Evolutionary conservation across 2,329 filamentous ascomycete genomes (phyloP).

Genomic region (Fusarium sp.): DNA sequence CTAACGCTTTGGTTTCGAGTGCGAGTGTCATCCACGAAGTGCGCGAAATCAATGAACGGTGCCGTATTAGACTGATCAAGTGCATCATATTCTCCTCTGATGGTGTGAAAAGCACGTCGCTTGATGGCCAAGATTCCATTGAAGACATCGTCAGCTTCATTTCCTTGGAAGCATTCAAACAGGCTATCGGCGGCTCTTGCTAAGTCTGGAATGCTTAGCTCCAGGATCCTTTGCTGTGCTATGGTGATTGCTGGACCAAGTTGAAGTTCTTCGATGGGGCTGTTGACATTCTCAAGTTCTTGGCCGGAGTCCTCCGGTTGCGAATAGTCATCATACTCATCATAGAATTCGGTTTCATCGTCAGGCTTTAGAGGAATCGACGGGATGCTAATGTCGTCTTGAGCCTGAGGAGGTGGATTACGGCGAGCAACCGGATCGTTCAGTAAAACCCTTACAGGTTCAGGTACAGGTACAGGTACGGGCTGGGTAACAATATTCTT

Average conservation of each 20-base stretch:
- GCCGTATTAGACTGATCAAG: constrained; percentile 7
- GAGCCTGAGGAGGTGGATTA: constrained; percentile 31
- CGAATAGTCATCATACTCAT: constrained; percentile 1
- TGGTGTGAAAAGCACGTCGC: constrained; percentile 38
- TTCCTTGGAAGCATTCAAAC: constrained; percentile 36
- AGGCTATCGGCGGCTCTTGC: constrained; percentile 41
- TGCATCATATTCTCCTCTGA: constrained; percentile 40
- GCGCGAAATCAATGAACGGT: constrained; percentile 44
- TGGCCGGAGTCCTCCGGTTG: constrained; percentile 12
- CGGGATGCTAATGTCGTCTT: constrained; percentile 31
- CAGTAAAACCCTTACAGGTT: constrained; percentile 2
- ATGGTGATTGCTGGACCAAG: constrained; percentile 12
- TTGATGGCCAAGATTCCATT: constrained; percentile 39
- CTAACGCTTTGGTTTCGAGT: constrained; percentile 1
- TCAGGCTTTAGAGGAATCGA: constrained; percentile 27
- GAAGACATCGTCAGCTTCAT: constrained; percentile 33
- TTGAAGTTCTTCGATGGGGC: background rate
- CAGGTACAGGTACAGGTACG: background rate
- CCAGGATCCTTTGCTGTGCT: constrained; percentile 36
- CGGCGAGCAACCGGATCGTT: constrained; percentile 32
- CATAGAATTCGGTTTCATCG: constrained; percentile 36
- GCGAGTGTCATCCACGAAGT: background rate
- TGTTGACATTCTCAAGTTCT: background rate
- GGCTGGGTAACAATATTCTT: background rate
- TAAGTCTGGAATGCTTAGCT: constrained; percentile 42